Evolutionary conservation across 306 rosid genomes (phyloP), one percentile per base, ranked within the genome.

Genomic region (Inga leiocalycina): DNA sequence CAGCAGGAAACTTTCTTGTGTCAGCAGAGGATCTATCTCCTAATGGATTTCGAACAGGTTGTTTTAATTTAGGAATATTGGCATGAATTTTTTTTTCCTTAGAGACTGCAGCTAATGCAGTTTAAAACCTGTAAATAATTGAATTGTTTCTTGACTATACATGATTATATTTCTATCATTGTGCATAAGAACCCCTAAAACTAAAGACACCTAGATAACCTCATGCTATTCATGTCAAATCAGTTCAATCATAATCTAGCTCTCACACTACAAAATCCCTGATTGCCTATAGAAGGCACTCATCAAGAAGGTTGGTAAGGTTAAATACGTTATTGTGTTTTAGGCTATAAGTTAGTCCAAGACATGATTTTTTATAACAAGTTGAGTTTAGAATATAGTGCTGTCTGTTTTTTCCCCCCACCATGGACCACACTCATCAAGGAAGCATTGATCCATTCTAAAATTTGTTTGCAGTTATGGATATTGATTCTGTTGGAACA

Each of bases 401-500:
- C 61, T 6, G 24, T 7, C 61, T 54, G 8, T 17, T 54, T 15
- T 54, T 54, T 27, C 30, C 30, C 30, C 30, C 30, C 30, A 6
- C 43, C 49, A 10, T 45, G 49, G 49, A 45, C 49, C 49, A 45
- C 13, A 45, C 8, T 39, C 43, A 39, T 39, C 43, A 81, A 19
- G 41, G 32, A 75, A 80, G 17, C 35, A 48, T 20, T 79, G 75
- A 85, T 86, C 46, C 61, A 44, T 64, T 87, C 68, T 79, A 32
- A 80, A 57, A 13, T 3, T 83, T 56, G 61, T 69, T 44, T 89
- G 79, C 94, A 96, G 99, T 96, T 82, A 14, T 96, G 89, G 99
- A 96, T 86, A 96, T 96, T 75, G 99, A 96, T 86, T 83, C 99
- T 75, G 99, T 95, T 87, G 99, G 98, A 20, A 95, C 99, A 16